phyloP scores from a whole-genome alignment of 2,329 filamentous ascomycete species.

The Paraphaeosphaeria minitans region DNA sequence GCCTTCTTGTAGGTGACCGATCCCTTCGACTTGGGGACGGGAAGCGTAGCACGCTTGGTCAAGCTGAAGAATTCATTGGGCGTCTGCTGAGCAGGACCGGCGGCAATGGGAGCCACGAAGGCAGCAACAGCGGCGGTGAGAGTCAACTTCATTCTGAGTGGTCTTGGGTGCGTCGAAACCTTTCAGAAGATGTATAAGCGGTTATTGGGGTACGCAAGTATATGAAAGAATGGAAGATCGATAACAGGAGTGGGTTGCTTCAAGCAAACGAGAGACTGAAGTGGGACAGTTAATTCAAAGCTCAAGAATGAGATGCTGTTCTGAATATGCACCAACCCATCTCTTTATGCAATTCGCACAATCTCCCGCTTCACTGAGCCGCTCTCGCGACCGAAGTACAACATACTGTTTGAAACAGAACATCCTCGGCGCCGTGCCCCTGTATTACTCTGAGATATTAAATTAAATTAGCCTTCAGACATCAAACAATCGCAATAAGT shows the following conservation, averaged over 20 bases:
- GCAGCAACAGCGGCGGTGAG: slow-evolving; percentile 14
- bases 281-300: slow-evolving; percentile 4
- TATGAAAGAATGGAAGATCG: background rate
- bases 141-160: slow-evolving; percentile 18
- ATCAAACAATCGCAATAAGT: background rate
- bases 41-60: slow-evolving; percentile 20
- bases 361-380: background rate
- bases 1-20: slow-evolving; percentile 20
- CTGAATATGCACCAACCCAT: background rate
- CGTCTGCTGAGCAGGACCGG: slow-evolving; percentile 16
- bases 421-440: slow-evolving; percentile 2
- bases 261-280: slow-evolving; percentile 11
- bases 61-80: slow-evolving; percentile 18
- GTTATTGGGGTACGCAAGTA: background rate
- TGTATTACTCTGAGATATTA: background rate
- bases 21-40: slow-evolving; percentile 21
- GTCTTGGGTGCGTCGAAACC: slow-evolving; percentile 1
- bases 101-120: slow-evolving; percentile 21
- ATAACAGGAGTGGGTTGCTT: slow-evolving; percentile 6
- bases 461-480: background rate
- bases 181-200: background rate
- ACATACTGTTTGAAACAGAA: background rate
- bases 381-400: background rate
- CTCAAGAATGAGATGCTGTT: slow-evolving; percentile 8
- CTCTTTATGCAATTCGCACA: background rate